Base-by-base conservation (phyloP, 768 basidiomycete species). In the Agaricus subrufescens region DNA sequence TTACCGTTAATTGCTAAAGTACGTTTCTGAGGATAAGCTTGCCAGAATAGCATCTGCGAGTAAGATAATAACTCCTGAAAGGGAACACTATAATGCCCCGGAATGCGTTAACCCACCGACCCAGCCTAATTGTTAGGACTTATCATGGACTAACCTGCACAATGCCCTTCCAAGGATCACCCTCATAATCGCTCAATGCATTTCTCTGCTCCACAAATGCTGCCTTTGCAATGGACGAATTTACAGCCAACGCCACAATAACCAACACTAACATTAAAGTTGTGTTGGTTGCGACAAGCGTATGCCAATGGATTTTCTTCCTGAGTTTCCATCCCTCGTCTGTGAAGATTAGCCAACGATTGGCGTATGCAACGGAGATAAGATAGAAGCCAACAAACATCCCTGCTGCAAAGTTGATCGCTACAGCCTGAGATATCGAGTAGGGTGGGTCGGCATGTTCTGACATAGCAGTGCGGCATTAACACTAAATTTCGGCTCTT, bases 271-370 rank as follows among this genome's bases (percentile, higher is more conserved):
- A 29, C 19, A 27, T 3, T 2, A 38, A 40, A 23, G 49, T 39
- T 7, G 43, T n/a, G 37, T 34, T 26, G 10, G 52, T 19, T 14
- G 38, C 38, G 29, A 42, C 11, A 2, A 53, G 26, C 1, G 25
- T 49, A 3, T 26, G 14, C 50, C 57, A 58, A 23, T 26, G 31
- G 29, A 58, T 58, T 12, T 15, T 11, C 11, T 45, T 45, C n/a
- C 46, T 46, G 11, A 29, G 9, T 12, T 26, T 49, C 57, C 57
- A 58, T 40, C 57, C 57, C 26, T 52, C 50, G 30, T 57, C 56
- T 12, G 44, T 26, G 12, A 57, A 52, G 30, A 56, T 19, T 12
- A 57, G 29, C 49, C 50, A 57, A 14, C 50, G 48, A 38, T 38
- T 45, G 44, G 49, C 27, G 29, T 23, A 57, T 3, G 26, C 10